Evolutionary conservation across 495 filamentous ascomycete species (phyloP).

Genomic region (Polyplosphaeria fusca): DNA sequence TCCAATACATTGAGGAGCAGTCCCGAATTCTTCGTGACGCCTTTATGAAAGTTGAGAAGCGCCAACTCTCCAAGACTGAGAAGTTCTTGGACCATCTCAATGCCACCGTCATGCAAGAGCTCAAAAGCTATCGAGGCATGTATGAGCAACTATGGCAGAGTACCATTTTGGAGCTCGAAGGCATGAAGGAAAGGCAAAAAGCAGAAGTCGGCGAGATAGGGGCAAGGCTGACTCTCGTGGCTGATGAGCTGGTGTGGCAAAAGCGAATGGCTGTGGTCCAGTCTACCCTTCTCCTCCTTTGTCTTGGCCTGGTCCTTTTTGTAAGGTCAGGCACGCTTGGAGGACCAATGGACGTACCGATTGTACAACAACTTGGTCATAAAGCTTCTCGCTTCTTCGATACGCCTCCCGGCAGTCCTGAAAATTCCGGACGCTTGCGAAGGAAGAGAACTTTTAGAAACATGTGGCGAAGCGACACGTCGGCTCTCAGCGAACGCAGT

Average conservation of each 20-base stretch:
- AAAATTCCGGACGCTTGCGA: conserved; percentile 38
- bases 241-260: conserved; percentile 93
- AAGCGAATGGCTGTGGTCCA: conserved; percentile 91
- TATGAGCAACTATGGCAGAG: conserved; percentile 97
- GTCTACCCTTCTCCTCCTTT: conserved; percentile 79
- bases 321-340: conserved; percentile 47
- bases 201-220: conserved; percentile 79
- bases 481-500: conserved; percentile 19
- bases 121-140: conserved; percentile 73
- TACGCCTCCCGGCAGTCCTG: conserved; percentile 48
- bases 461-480: conserved; percentile 33
- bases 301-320: conserved; percentile 85
- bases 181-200: conserved; percentile 74
- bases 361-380: conserved; percentile 49
- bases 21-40: conserved; percentile 88
- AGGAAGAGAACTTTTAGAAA: conserved; percentile 19
- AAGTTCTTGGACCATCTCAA: conserved; percentile 81
- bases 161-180: conserved; percentile 86
- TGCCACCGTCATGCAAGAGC: conserved; percentile 77
- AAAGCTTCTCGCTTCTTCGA: conserved; percentile 42
- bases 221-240: conserved; percentile 75
- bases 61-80: conserved; percentile 78
- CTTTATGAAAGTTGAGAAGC: conserved; percentile 84
- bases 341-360: conserved; percentile 52
- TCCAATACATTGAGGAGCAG: conserved; percentile 96